Percentiles rank a stretch among this genome's conserved stretches.
These are phyloP conservation scores for Taiozyma sp. DNA, from an alignment of 1,139 yeast species.

Conservation along the genomic window DNA sequence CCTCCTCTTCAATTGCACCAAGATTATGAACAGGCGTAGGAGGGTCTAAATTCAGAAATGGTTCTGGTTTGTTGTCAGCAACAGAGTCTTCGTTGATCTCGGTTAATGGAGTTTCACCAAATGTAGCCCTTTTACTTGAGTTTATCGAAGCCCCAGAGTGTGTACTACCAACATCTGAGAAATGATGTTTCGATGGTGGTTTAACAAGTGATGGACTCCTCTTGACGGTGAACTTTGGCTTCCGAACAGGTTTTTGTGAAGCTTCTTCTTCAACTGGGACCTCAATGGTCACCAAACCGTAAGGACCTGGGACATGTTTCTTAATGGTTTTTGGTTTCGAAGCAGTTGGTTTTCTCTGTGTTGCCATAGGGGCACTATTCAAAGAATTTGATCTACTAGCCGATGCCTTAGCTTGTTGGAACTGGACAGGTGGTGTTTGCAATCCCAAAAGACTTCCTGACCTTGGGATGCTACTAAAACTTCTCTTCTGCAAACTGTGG, in stretches of 20 bases:
- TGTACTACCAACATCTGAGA: slow-evolving; percentile 7
- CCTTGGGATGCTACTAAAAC: slow-evolving; percentile 10
- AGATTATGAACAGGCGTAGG: background rate
- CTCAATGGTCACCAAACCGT: slow-evolving; percentile 40
- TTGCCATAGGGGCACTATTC: slow-evolving; percentile 5
- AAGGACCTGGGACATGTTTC: slow-evolving; percentile 42
- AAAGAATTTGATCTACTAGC: slow-evolving; percentile 16
- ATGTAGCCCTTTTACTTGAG: slow-evolving; percentile 10
- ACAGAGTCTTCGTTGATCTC: slow-evolving; percentile 13
- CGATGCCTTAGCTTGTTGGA: slow-evolving; percentile 8
- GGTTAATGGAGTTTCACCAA: slow-evolving; percentile 5
- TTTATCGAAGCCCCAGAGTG: slow-evolving; percentile 14
- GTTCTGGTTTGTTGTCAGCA: slow-evolving; percentile 8
- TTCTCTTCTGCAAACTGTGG: slow-evolving; percentile 19
- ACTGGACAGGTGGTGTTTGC: slow-evolving; percentile 15
- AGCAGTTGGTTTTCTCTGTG: slow-evolving; percentile 6
- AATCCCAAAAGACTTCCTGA: slow-evolving; percentile 19
- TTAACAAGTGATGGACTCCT: background rate
- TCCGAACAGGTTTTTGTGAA: background rate
- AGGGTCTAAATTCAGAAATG: background rate
- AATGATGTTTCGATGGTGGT: background rate
- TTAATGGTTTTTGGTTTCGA: slow-evolving; percentile 29
- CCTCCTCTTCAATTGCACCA: slow-evolving; percentile 13
- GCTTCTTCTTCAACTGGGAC: slow-evolving; percentile 33
- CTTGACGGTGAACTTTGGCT: slow-evolving; percentile 7